Evolutionary conservation across 768 basidiomycete species (phyloP), one percentile per base, ranked within the genome.

Genomic region (Xanthoconium stramineum): DNA sequence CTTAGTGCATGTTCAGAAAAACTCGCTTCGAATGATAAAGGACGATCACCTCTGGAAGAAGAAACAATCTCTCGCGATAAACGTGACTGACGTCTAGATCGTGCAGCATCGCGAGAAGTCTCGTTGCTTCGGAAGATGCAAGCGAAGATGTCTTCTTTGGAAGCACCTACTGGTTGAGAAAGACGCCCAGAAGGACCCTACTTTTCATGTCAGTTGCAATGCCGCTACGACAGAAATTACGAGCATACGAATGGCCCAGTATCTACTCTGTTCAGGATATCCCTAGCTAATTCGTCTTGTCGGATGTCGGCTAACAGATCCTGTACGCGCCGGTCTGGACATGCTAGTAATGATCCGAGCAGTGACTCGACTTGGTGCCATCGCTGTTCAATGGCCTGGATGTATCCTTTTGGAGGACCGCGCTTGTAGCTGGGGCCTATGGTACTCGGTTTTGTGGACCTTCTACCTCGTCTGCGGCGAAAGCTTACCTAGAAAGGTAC

Each of bases 331-430:
- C 80, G 75, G 68, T 89, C 86, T 30, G 80, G 78, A 55, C 87
- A 89, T 62, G 87, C 83, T 48, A 94, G 77, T 50, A 95, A 78
- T 13, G 88, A 85, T 36, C 91, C 93, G 6, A 95, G 78, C n/a
- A 95, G 74, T 13, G 91, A 89, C 71, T 95, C 94, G 63, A 94
- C 89, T 67, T 94, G 89, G 63, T 95, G 93, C 84, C 93, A 89
- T 64, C 92, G 74, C 56, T 90, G 88, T 73, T 95, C 93, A 50
- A 95, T 93, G 38, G 92, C 92, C 69, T 94, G 89, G 48, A 95
- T 94, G 69, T 95, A 95, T 19, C 93, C 93, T 66, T 91, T 91
- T 7, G 90, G 89, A 11, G 89, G 89, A 11, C 91, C 92, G 10
- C 91, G 85, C 66, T 88, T 89, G 69, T 86, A 87, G 65, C 86